Base-by-base conservation (phyloP, 2,329 filamentous ascomycete genomes). In the Ceratocystis cubensis region DNA sequence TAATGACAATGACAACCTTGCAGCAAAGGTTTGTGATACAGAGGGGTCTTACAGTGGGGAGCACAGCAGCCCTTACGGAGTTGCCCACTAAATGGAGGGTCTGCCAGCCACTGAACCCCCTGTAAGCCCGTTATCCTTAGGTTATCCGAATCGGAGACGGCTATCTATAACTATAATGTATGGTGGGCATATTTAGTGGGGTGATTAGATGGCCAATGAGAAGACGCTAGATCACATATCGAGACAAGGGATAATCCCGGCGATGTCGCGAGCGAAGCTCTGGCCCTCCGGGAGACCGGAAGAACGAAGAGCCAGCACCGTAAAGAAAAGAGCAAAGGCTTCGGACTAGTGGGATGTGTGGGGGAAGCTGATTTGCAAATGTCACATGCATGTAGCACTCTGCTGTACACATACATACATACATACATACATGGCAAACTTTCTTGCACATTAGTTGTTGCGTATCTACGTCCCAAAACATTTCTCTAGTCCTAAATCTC, bases 111-210 rank as follows among this genome's bases (percentile, higher is more conserved):
- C 20, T 48, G 17, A 48, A 17, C 2, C 17, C 20, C 15, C 46
- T n/a, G 46, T n/a, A n/a, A 53, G 41, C 28, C 17, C 17, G 17
- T 20, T 37, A 50, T n/a, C 22, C 44, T 48, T 66, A 41, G 10
- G 37, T 0, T 10, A 13, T 66, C 65, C 65, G 65, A 66, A 66
- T 50, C 65, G 59, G 65, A 66, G 56, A 44, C 59, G n/a, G 46
- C 61, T 28, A 48, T 46, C 44, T 61, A 28, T 4, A 33, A 33
- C 44, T 10, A 15, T 7, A 62, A 15, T 37, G 33, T 37, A 37
- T 37, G 33, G 8, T 37, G 33, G 37, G 37, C 37, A 41, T 5
- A 15, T 15, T 8, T 53, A 15, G 56, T 59, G 28, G 56, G 28
- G 56, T 59, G 28, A 30, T 2, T 15, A 13, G 2, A 28, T 59